phyloP scores from a whole-genome alignment of 2,329 filamentous ascomycete species.

The Metarhizium album region DNA sequence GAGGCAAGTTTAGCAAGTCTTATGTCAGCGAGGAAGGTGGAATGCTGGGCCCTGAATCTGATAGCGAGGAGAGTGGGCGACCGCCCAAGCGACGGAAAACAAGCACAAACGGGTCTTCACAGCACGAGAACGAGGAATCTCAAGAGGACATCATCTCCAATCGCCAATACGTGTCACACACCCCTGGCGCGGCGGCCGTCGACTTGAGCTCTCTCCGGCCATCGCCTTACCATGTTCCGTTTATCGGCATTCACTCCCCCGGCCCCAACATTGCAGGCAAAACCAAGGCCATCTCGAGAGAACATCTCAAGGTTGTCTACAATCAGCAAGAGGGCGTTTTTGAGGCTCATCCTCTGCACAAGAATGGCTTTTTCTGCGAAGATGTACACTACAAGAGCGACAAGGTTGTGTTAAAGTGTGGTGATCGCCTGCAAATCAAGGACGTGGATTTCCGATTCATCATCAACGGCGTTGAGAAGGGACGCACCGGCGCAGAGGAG shows the following conservation, averaged over 20 bases:
- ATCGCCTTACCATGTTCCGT: slow-evolving; percentile 49
- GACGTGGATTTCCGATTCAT: slow-evolving; percentile 58
- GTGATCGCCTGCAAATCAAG: slow-evolving; percentile 60
- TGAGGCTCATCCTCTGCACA: slow-evolving; percentile 49
- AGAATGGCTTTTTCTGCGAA: slow-evolving; percentile 60
- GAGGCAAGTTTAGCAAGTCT: slow-evolving; percentile 48
- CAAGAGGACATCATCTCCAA: slow-evolving; percentile 42
- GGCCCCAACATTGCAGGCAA: slow-evolving; percentile 47
- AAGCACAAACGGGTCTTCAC: slow-evolving; percentile 31
- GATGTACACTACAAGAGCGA: slow-evolving; percentile 46
- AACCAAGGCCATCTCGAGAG: slow-evolving; percentile 63
- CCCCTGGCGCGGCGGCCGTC: slow-evolving; percentile 46
- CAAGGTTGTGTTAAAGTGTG: slow-evolving; percentile 48
- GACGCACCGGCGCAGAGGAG: slow-evolving; percentile 48
- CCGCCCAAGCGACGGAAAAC: slow-evolving; percentile 37
- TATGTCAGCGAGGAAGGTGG: slow-evolving; percentile 61
- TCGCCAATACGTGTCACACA: slow-evolving; percentile 50
- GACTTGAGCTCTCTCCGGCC: slow-evolving; percentile 50
- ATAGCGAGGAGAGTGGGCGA: slow-evolving; percentile 39
- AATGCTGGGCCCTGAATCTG: slow-evolving; percentile 53
- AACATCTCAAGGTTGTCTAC: slow-evolving; percentile 64
- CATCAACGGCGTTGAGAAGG: slow-evolving; percentile 51
- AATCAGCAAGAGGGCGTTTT: slow-evolving; percentile 53
- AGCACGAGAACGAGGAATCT: slow-evolving; percentile 31
- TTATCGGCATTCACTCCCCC: slow-evolving; percentile 64